Evolutionary conservation across 805 yeast species (phyloP), one percentile per base, ranked within the genome.

Genomic region (Saccharomyces eubayanus): DNA sequence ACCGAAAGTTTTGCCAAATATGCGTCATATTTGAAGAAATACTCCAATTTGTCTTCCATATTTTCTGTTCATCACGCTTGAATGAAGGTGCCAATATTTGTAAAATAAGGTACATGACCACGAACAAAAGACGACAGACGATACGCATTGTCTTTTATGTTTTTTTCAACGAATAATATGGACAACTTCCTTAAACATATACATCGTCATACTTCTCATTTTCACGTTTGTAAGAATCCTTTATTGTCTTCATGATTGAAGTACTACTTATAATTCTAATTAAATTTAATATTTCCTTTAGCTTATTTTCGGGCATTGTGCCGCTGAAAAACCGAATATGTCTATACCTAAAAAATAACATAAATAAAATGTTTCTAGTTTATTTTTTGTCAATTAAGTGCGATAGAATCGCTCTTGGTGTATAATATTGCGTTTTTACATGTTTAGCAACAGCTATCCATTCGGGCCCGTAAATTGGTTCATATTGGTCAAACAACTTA

Each of bases 381-480:
- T 24, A 24, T 24, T 36, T 16, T 16, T 31, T 16, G 11, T 36
- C 21, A 2, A 36, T 36, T 16, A 16, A 16, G 9, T 10, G 43
- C 21, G 20, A 16, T 9, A 36, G 20, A 16, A 36, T 36, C 12
- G 16, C 43, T 16, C 43, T 36, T n/a, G 21, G 21, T 36, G 43
- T 36, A 16, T 21, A 73, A 41, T 73, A 77, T 43, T 76, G 72
- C 58, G 78, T 79, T 10, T 66, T 68, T 2, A 81, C 71, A n/a
- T 69, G 67, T 60, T 87, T 86, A 6, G 72, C 62, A 1, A 80
- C 66, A 0, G 53, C 49, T 12, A 77, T 75, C 94, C 95, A 89
- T 6, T 69, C 63, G 1, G 69, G 71, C 0, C 96, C 96, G 55
- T 74, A 77, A 29, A 76, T 77, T 1, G 92, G 88, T 46, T 78